Evolutionary conservation across 495 filamentous ascomycete species (phyloP).

Genomic region (Clavariopsis aquatica): DNA sequence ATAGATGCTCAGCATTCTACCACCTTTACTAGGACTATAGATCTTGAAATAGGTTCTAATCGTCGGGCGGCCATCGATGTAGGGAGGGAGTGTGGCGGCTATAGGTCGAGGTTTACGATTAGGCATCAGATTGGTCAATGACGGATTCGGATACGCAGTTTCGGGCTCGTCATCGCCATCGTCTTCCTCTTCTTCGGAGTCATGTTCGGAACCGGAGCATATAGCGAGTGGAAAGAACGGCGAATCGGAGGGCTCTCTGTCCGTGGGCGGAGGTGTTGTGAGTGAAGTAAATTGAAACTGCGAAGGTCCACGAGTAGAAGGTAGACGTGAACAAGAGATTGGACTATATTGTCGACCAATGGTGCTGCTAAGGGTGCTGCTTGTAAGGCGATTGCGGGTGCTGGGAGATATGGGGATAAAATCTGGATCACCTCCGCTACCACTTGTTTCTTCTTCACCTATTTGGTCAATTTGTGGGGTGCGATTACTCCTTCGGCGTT

Average conservation of each 20-base stretch:
- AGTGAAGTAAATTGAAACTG: constrained; percentile 16
- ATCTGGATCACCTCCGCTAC: constrained; percentile 48
- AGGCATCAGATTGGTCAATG: not conserved
- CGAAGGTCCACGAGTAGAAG: not conserved
- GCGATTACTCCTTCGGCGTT: constrained; percentile 33
- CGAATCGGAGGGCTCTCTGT: constrained; percentile 22
- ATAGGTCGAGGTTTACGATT: constrained; percentile 20
- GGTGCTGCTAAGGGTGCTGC: constrained; percentile 7
- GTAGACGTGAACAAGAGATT: constrained; percentile 1
- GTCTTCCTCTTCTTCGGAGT: constrained; percentile 21
- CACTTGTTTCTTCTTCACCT: constrained; percentile 48
- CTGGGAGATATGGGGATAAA: constrained; percentile 30
- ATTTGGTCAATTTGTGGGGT: constrained; percentile 22
- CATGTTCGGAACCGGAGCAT: constrained; percentile 18
- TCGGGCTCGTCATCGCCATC: constrained; percentile 24
- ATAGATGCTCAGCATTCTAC: constrained; percentile 59
- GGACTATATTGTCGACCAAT: constrained; percentile 1
- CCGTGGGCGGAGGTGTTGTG: constrained; percentile 12
- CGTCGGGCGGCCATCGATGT: constrained; percentile 57
- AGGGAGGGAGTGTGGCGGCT: constrained; percentile 52
- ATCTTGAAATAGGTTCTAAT: constrained; percentile 68
- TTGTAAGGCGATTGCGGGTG: constrained; percentile 18
- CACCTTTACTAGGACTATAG: constrained; percentile 58
- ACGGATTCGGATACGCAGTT: constrained; percentile 21
- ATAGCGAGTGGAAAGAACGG: constrained; percentile 10